Conservation (phyloP, 768 basidiomycete genomes). For the Termitomyces sp. region DNA sequence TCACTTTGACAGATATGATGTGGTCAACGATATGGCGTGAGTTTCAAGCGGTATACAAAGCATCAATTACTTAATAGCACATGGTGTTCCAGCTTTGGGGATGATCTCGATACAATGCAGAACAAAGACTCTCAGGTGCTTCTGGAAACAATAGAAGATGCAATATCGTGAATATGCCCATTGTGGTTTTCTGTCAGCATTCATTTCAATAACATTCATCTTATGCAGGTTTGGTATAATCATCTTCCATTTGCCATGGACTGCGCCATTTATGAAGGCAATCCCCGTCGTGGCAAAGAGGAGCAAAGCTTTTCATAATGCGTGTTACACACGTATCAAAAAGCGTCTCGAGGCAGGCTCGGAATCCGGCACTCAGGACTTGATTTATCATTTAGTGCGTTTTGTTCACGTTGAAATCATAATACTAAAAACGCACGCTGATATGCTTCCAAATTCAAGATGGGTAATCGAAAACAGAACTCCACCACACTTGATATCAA, state of each 20-base stretch:
- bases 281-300: conserved; percentile 10
- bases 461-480: background rate
- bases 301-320: conserved; percentile 23
- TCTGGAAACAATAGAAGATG: conserved; percentile 5
- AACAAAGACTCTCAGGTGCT: conserved; percentile 3
- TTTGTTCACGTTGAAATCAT: no score
- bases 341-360: conserved; percentile 49
- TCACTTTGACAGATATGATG: conserved; percentile 26
- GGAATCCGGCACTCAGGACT: conserved; percentile 10
- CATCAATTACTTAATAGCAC: background rate
- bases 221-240: conserved; percentile 13
- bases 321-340: conserved; percentile 51
- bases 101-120: conserved; percentile 16
- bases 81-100: conserved; percentile 25
- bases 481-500: background rate
- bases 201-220: background rate
- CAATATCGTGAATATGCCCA: conserved; percentile 1
- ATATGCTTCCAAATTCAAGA: background rate
- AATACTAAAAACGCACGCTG: background rate
- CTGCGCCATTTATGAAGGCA: conserved; percentile 5
- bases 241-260: conserved; percentile 17
- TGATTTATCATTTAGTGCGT: conserved; percentile 21
- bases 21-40: conserved; percentile 39
- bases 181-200: background rate
- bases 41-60: background rate